These are phyloP conservation scores for Cordyceps fumosorosea DNA, from an alignment of 2,329 filamentous ascomycete species.

Conservation along the genomic window DNA sequence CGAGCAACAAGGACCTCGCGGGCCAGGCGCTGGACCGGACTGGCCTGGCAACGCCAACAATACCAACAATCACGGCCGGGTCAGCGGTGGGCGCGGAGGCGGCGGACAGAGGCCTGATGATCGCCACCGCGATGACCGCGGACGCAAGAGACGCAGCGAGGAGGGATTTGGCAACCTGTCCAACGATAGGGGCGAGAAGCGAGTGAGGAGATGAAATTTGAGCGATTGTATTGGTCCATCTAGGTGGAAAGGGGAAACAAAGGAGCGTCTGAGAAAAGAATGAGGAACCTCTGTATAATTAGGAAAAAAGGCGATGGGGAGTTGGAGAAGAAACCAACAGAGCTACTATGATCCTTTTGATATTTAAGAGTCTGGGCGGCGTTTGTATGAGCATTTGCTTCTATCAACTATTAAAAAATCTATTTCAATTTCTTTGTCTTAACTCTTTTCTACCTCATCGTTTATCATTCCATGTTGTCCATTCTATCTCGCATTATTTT, in stretches of 20 bases:
- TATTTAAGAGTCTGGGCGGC: conserved; percentile 8
- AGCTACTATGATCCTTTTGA: neutral
- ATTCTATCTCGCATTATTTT: no score
- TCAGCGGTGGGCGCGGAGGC: conserved; percentile 13
- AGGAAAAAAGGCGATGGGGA: neutral
- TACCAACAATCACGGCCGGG: neutral
- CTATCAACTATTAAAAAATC: neutral
- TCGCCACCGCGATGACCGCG: conserved; percentile 29
- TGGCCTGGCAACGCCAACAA: conserved; percentile 5
- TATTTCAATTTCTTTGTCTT: neutral
- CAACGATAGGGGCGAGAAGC: conserved; percentile 45
- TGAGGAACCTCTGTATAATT: neutral
- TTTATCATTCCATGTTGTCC: neutral
- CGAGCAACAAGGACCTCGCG: conserved; percentile 22
- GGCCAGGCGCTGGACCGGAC: conserved; percentile 16
- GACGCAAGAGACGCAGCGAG: conserved; percentile 42
- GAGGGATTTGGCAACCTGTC: conserved; percentile 34
- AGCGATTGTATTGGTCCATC: conserved; percentile 10
- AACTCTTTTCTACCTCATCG: no score
- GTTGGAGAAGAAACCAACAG: neutral
- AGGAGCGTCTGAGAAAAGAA: neutral
- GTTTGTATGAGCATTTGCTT: neutral
- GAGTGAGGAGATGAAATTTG: conserved; percentile 38
- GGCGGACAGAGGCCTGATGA: conserved; percentile 26
- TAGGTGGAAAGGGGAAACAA: neutral